Conservation (phyloP, 495 filamentous ascomycete genomes). For the Symbiotaphrina buchneri region DNA sequence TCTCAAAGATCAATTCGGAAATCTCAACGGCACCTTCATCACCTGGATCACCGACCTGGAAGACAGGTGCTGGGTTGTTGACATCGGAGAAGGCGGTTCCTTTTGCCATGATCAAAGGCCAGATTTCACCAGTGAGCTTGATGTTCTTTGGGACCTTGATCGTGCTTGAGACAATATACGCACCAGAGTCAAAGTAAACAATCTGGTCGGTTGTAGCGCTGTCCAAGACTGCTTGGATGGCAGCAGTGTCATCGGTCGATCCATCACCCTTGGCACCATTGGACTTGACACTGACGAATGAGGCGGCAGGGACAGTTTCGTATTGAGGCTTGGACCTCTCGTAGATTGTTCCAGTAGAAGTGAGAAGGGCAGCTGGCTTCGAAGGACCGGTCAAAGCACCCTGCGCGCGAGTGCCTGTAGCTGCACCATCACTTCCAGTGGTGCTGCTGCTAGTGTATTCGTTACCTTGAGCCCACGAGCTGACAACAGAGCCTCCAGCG, state of each 20-base stretch:
- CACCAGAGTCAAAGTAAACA: slow-evolving; percentile 82
- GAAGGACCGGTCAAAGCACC: slow-evolving; percentile 20
- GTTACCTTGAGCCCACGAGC: slow-evolving; percentile 54
- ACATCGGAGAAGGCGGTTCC: slow-evolving; percentile 49
- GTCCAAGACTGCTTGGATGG: slow-evolving; percentile 52
- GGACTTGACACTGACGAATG: slow-evolving; percentile 55
- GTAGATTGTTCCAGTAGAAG: slow-evolving; percentile 29
- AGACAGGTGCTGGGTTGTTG: slow-evolving; percentile 43
- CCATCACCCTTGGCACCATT: slow-evolving; percentile 67
- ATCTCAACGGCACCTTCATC: slow-evolving; percentile 66
- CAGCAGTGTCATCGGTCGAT: slow-evolving; percentile 39
- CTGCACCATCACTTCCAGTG: too few species aligned
- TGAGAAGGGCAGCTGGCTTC: slow-evolving; percentile 36
- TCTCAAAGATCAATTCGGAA: slow-evolving; percentile 60
- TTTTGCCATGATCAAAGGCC: slow-evolving; percentile 71
- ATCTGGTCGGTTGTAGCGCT: slow-evolving; percentile 34
- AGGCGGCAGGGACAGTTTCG: slow-evolving; percentile 25
- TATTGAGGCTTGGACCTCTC: slow-evolving; percentile 59
- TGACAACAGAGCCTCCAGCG: slow-evolving; percentile 39
- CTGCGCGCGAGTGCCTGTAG: slow-evolving; percentile 20
- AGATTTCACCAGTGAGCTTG: slow-evolving; percentile 75
- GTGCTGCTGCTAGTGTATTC: slow-evolving; percentile 25
- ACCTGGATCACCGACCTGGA: slow-evolving; percentile 59
- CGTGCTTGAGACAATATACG: slow-evolving; percentile 67
- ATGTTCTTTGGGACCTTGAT: slow-evolving; percentile 62